Conservation (phyloP, 169 alveolate species). For the Plasmodium gallinaceum region DNA sequence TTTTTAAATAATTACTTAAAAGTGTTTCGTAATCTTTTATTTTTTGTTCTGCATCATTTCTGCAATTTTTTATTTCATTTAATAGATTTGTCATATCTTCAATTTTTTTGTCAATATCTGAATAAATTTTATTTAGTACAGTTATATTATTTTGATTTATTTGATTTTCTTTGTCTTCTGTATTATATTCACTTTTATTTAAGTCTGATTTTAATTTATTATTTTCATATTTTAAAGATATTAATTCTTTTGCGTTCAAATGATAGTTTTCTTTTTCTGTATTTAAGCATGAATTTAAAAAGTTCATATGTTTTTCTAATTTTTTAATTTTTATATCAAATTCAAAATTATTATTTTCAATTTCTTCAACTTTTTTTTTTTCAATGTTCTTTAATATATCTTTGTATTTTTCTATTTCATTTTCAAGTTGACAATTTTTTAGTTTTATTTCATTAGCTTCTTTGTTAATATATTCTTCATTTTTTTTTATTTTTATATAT, state of each 20-base stretch:
- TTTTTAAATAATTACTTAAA: constrained; percentile 44
- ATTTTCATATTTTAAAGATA: constrained; percentile 37
- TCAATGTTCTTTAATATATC: constrained; percentile 25
- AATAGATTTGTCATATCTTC: constrained; percentile 22
- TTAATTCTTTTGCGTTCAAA: constrained; percentile 48
- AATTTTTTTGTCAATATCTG: constrained; percentile 37
- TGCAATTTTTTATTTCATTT: constrained; percentile 25
- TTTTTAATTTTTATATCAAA: constrained; percentile 58
- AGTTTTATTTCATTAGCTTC: constrained; percentile 32
- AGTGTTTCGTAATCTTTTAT: constrained; percentile 37
- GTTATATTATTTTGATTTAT: constrained; percentile 8
- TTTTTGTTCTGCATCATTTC: constrained; percentile 43
- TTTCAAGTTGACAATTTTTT: constrained; percentile 53
- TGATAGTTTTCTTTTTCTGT: constrained; percentile 60
- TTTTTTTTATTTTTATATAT: constrained; percentile 31
- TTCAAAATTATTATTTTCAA: constrained; percentile 61
- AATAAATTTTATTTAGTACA: constrained; percentile 67
- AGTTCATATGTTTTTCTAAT: constrained; percentile 52
- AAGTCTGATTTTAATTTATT: constrained; percentile 41
- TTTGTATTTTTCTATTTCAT: constrained; percentile 62
- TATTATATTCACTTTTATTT: constrained; percentile 10
- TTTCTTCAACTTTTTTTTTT: constrained; percentile 56
- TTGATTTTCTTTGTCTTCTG: constrained; percentile 1
- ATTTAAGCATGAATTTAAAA: constrained; percentile 47
- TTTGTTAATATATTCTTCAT: constrained; percentile 29